Conservation (phyloP, 768 basidiomycete species). For the Lentinula sp. region DNA sequence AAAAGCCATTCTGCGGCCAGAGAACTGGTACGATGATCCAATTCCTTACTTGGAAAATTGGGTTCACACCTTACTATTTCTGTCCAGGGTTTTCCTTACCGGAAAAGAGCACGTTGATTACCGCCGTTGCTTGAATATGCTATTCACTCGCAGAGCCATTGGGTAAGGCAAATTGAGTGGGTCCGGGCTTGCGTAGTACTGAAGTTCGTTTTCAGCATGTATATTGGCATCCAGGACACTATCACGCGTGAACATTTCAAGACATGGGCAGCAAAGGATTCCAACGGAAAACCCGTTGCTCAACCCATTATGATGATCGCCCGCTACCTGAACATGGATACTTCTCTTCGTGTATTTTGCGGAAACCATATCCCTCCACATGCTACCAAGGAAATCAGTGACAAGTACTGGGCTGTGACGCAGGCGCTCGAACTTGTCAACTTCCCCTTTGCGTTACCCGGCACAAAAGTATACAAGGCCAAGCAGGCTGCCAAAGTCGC, state of each 20-base stretch:
- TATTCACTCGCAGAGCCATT: constrained; percentile 71
- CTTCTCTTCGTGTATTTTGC: constrained; percentile 93
- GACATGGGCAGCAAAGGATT: constrained; percentile 52
- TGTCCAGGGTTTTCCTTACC: constrained; percentile 87
- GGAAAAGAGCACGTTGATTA: constrained; percentile 94
- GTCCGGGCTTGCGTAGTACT: background rate
- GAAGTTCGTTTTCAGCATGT: constrained; percentile 46
- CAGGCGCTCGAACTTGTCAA: constrained; percentile 96
- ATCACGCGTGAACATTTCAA: constrained; percentile 74
- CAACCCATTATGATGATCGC: constrained; percentile 84
- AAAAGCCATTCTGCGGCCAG: constrained; percentile 74
- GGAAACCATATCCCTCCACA: constrained; percentile 83
- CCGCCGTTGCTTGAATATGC: constrained; percentile 80
- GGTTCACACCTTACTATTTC: background rate
- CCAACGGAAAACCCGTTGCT: constrained; percentile 19
- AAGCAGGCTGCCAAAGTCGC: constrained; percentile 87
- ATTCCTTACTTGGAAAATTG: background rate
- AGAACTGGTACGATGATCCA: constrained; percentile 68
- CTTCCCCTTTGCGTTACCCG: constrained; percentile 92
- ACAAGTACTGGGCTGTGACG: constrained; percentile 96
- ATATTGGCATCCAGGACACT: constrained; percentile 76
- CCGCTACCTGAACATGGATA: constrained; percentile 95
- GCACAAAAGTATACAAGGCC: constrained; percentile 94
- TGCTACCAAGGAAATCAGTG: constrained; percentile 74
- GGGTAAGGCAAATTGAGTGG: constrained; percentile 16